These are phyloP conservation scores for Colletotrichum tofieldiae DNA, from an alignment of 2,329 filamentous ascomycete species.

Conservation along the genomic window DNA sequence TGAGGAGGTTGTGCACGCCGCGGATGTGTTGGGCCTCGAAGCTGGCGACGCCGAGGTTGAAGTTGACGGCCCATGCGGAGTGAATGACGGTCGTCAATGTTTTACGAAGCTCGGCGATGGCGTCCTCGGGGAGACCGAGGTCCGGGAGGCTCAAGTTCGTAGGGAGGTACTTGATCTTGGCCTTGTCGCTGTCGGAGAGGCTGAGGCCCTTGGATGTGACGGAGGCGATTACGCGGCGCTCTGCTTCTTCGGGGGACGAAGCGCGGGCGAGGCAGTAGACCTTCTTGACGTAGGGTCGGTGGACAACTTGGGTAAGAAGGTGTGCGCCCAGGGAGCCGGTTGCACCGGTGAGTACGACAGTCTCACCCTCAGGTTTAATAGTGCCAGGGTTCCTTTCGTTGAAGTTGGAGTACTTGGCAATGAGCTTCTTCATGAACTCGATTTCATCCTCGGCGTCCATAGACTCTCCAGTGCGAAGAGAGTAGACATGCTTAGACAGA, in stretches of 20 bases:
- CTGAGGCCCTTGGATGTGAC: constrained; percentile 53
- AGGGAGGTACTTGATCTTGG: no score
- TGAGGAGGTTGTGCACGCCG: no score
- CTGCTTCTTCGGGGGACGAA: constrained; percentile 51
- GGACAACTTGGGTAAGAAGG: constrained; percentile 70
- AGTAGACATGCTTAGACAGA: constrained; percentile 52
- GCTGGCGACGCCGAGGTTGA: no score
- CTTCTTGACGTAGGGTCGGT: constrained; percentile 68
- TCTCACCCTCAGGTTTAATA: constrained; percentile 48
- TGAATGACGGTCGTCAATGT: no score
- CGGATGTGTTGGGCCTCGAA: no score
- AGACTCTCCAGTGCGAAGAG: constrained; percentile 44
- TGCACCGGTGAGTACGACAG: constrained; percentile 69
- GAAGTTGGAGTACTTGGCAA: constrained; percentile 58
- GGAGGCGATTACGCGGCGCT: constrained; percentile 50
- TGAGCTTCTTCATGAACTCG: constrained; percentile 51
- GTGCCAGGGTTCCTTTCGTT: constrained; percentile 45
- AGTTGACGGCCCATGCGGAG: no score
- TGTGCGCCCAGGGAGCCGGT: constrained; percentile 75
- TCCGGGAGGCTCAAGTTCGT: no score
- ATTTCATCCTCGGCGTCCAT: constrained; percentile 47
- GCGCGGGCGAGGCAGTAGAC: constrained; percentile 67
- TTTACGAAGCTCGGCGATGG: no score
- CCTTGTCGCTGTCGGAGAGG: constrained; percentile 43
- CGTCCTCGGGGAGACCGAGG: no score